Evolutionary conservation across 2,329 filamentous ascomycete species (phyloP).

Genomic region (Pseudogymnoascus sp.): DNA sequence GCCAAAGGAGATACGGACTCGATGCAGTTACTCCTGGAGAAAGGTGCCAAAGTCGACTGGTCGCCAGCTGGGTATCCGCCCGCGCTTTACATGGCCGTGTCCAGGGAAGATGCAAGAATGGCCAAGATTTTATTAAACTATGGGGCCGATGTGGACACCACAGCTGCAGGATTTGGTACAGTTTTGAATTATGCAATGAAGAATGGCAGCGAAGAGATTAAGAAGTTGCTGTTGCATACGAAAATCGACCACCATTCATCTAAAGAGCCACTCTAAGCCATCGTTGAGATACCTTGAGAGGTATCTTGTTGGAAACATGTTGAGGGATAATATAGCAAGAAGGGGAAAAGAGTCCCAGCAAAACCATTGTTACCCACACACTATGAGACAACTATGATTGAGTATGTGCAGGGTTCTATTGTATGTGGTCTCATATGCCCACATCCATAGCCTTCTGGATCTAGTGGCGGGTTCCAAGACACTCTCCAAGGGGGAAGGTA

Average conservation of each 20-base stretch:
- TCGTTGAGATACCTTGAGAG: neutral
- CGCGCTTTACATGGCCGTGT: constrained; percentile 13
- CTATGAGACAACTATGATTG: neutral
- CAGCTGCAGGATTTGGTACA: neutral
- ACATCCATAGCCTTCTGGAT: no score
- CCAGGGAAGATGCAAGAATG: constrained; percentile 10
- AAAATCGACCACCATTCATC: neutral
- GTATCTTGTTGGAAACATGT: neutral
- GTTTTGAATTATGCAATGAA: neutral
- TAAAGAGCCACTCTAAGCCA: neutral
- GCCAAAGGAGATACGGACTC: constrained; percentile 13
- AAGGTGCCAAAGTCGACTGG: constrained; percentile 11
- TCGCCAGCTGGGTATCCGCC: constrained; percentile 11
- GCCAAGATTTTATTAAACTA: neutral
- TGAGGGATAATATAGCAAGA: neutral
- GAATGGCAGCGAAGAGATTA: neutral
- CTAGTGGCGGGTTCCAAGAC: no score
- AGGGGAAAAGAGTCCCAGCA: neutral
- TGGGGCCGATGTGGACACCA: neutral
- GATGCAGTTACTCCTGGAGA: constrained; percentile 11
- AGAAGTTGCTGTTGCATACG: neutral
- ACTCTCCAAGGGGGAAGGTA: no score
- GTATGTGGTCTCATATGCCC: no score
- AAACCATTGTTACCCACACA: neutral
- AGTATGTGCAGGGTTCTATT: no score